phyloP scores from a whole-genome alignment of 2,329 filamentous ascomycete genomes.

The Beauveria australis region DNA sequence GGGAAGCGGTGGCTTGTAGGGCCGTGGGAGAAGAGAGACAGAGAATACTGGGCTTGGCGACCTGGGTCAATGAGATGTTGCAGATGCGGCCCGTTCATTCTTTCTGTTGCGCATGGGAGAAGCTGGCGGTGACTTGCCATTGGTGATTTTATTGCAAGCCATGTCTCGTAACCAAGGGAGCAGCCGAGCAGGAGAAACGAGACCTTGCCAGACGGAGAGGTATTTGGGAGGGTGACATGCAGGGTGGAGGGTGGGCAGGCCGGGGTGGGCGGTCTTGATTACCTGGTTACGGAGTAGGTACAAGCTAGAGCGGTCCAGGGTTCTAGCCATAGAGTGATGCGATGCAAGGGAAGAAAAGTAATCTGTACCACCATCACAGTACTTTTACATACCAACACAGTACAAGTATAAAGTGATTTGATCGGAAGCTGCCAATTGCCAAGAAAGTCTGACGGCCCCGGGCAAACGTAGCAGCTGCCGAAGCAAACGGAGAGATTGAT shows the following conservation, averaged over 20 bases:
- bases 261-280: background rate
- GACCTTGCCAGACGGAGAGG: background rate
- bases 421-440: background rate
- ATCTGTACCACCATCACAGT: background rate
- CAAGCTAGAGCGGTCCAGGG: background rate
- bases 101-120: background rate
- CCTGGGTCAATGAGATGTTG: background rate
- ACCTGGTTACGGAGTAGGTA: background rate
- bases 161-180: background rate
- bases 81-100: background rate
- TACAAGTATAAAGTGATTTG: background rate
- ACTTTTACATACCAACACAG: background rate
- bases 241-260: background rate
- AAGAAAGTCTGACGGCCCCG: background rate
- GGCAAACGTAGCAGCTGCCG: background rate
- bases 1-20: background rate
- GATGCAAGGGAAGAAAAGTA: background rate
- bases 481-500: background rate
- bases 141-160: conserved; percentile 1
- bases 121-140: background rate
- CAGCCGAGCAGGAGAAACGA: background rate
- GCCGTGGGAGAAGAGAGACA: background rate
- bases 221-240: background rate
- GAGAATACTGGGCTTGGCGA: background rate
- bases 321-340: background rate